These are phyloP conservation scores for Chalciporus sp. DNA, from an alignment of 1,284 basidiomycete genomes.

Conservation along the genomic window DNA sequence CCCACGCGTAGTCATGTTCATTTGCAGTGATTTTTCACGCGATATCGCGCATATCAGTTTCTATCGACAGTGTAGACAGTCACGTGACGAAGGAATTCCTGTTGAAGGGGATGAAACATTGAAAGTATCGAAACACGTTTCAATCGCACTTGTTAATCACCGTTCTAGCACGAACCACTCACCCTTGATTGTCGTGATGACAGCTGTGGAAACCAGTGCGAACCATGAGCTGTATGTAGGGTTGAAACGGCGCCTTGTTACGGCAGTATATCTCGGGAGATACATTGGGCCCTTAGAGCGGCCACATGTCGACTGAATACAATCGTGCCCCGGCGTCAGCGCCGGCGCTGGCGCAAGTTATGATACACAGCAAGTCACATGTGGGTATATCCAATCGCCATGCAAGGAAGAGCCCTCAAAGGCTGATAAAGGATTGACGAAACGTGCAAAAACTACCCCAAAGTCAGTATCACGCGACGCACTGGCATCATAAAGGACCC, in stretches of 20 bases:
- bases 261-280: slow-evolving; percentile 62
- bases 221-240: slow-evolving; percentile 65
- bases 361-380: slow-evolving; percentile 44
- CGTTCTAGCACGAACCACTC: neutral
- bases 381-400: slow-evolving; percentile 70
- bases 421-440: slow-evolving; percentile 68
- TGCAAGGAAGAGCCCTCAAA: slow-evolving; percentile 71
- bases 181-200: slow-evolving; percentile 69
- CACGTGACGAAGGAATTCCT: slow-evolving; percentile 65
- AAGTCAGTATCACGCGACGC: slow-evolving; percentile 7
- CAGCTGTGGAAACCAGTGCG: slow-evolving; percentile 55
- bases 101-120: slow-evolving; percentile 63
- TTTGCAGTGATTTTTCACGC: neutral
- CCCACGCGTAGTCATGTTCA: too few relatives aligned
- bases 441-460: slow-evolving; percentile 65
- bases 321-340: neutral
- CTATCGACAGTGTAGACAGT: neutral
- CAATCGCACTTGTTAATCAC: neutral
- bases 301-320: slow-evolving; percentile 50
- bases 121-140: too few relatives aligned
- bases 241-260: slow-evolving; percentile 39
- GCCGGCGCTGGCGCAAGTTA: slow-evolving; percentile 33
- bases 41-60: too few relatives aligned
- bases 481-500: slow-evolving; percentile 1
- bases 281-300: slow-evolving; percentile 66